Conservation (phyloP, 768 basidiomycete species). For the Amanita rimosa region DNA sequence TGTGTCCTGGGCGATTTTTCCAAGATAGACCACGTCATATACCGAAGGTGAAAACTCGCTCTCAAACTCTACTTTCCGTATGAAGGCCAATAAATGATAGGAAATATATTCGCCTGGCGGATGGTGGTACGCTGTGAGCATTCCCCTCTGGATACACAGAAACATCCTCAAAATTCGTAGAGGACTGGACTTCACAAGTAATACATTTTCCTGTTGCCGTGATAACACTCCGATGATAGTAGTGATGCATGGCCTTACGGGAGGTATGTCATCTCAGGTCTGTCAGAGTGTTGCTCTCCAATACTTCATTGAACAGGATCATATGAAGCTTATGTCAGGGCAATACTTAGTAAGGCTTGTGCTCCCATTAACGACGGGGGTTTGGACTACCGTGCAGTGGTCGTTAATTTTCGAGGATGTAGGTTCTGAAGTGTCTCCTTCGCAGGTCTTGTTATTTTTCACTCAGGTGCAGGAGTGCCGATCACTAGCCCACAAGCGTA, state of each 20-base stretch:
- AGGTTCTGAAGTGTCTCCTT: slow-evolving; percentile 18
- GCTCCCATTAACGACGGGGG: slow-evolving; percentile 68
- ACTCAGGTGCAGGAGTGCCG: slow-evolving; percentile 71
- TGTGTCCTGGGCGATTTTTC: slow-evolving; percentile 52
- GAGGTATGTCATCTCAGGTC: slow-evolving; percentile 22
- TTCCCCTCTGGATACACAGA: neutral
- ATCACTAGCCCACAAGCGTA: slow-evolving; percentile 77
- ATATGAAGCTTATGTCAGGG: slow-evolving; percentile 83
- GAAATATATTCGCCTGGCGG: slow-evolving; percentile 37
- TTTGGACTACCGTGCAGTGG: slow-evolving; percentile 80
- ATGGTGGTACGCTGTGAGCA: slow-evolving; percentile 57
- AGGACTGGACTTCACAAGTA: slow-evolving; percentile 56
- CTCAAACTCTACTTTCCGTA: neutral
- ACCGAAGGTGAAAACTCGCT: slow-evolving; percentile 30
- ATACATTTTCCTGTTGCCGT: slow-evolving; percentile 22
- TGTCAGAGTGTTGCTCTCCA: neutral
- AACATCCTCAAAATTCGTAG: slow-evolving; percentile 17
- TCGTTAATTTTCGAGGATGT: slow-evolving; percentile 93
- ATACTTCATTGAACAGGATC: slow-evolving; percentile 41
- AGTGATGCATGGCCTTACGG: slow-evolving; percentile 45
- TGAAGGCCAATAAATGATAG: slow-evolving; percentile 12
- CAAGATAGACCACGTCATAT: slow-evolving; percentile 40
- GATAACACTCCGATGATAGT: slow-evolving; percentile 43
- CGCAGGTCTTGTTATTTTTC: slow-evolving; percentile 8
- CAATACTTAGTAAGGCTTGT: slow-evolving; percentile 66